phyloP scores from a whole-genome alignment of 2,329 filamentous ascomycete genomes.

The Exserohilum rostratum region DNA sequence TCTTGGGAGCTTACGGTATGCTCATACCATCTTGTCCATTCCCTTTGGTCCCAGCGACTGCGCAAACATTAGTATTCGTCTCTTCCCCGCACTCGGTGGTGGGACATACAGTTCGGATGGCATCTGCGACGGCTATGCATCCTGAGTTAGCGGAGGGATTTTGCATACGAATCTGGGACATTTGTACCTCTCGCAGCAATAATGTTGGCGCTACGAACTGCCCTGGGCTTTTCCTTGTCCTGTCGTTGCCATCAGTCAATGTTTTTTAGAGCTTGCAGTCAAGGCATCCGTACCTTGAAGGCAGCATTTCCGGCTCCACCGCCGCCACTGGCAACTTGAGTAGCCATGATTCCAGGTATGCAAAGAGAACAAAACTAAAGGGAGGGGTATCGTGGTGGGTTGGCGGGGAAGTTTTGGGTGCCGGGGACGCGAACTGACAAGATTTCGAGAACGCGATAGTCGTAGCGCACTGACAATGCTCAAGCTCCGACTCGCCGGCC shows the following conservation, averaged over 20 bases:
- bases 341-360: conserved; percentile 38
- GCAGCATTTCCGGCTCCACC: conserved; percentile 64
- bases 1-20: background rate
- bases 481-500: conserved; percentile 24
- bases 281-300: conserved; percentile 62
- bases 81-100: conserved; percentile 26
- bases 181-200: conserved; percentile 86
- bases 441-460: conserved; percentile 33
- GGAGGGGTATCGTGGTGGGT: conserved; percentile 31
- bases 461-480: conserved; percentile 12
- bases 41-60: conserved; percentile 89
- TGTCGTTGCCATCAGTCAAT: conserved; percentile 52
- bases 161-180: conserved; percentile 21
- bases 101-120: conserved; percentile 77
- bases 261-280: conserved; percentile 30
- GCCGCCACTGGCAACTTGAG: conserved; percentile 41
- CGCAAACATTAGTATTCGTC: conserved; percentile 30
- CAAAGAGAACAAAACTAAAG: conserved; percentile 10
- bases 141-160: conserved; percentile 28
- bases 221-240: conserved; percentile 98
- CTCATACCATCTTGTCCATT: conserved; percentile 90
- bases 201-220: conserved; percentile 95
- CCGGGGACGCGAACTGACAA: conserved; percentile 32
- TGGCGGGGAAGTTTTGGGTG: conserved; percentile 29
- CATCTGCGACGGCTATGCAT: conserved; percentile 84